Conservation (phyloP, 2,329 filamentous ascomycete species). For the Juglanconis juglandina region DNA sequence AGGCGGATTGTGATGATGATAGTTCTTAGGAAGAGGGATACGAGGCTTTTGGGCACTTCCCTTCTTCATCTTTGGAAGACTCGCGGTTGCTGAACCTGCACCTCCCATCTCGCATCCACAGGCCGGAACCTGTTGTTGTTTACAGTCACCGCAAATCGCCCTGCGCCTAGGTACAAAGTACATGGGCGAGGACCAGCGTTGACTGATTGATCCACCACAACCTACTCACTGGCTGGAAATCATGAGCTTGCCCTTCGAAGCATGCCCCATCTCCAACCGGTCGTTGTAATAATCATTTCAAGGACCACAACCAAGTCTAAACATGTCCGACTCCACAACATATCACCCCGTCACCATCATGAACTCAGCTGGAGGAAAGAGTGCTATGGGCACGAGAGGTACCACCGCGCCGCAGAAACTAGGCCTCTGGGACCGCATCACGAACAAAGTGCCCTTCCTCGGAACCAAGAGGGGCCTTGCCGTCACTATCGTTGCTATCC, state of each 20-base stretch:
- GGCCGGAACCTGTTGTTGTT: no score
- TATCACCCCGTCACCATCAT: conserved; percentile 3
- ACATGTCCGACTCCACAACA: conserved; percentile 7
- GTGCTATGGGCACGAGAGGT: conserved; percentile 17
- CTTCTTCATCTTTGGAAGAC: no score
- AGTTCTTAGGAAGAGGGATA: no score
- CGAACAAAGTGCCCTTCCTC: conserved; percentile 28
- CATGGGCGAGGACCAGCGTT: no score
- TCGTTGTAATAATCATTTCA: neutral
- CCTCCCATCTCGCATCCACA: no score
- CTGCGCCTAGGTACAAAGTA: no score
- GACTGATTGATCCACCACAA: no score
- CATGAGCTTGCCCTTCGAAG: neutral
- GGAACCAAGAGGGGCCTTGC: conserved; percentile 28
- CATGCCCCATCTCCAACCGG: neutral
- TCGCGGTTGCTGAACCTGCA: no score
- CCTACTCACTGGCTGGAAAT: no score
- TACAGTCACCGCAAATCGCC: no score
- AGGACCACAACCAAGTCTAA: neutral
- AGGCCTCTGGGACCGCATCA: conserved; percentile 18
- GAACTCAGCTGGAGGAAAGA: neutral
- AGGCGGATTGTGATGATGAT: no score
- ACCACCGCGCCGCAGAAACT: neutral
- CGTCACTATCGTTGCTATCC: conserved; percentile 22
- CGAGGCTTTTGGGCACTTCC: no score